Base-by-base conservation (phyloP, 768 basidiomycete species). In the Collybiopsis confluens region DNA sequence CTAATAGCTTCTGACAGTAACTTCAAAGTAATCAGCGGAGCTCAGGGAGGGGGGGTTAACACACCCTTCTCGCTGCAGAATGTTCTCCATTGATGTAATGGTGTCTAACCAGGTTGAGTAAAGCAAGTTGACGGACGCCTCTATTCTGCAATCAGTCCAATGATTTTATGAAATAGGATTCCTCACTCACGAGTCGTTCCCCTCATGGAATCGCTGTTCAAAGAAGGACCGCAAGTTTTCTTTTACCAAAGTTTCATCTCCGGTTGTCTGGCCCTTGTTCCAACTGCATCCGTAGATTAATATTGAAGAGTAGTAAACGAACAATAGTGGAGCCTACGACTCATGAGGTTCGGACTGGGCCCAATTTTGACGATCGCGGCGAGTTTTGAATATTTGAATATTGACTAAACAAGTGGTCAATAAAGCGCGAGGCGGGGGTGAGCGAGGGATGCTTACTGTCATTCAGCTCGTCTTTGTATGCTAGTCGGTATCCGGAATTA, bases 151-250 rank as follows among this genome's bases (percentile, higher is more conserved):
- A n/a, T n/a, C n/a, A n/a, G n/a, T n/a, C n/a, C n/a, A n/a, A n/a
- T n/a, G n/a, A n/a, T n/a, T n/a, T n/a, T n/a, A n/a, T n/a, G n/a
- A n/a, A n/a, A n/a, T n/a, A n/a, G n/a, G n/a, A n/a, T n/a, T n/a
- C n/a, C n/a, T 16, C 7, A 74, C 89, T 60, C 55, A 91, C 90
- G 89, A 92, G 65, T 92, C 90, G 58, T 82, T 85, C 30, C 74
- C 78, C 53, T 87, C 83, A 57, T 91, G 86, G 61, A 93, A 93
- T 62, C 82, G 86, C 56, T 92, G 91, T 64, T 92, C 90, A 59
- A 92, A 93, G 65, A 88, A 93, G 49, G 80, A 72, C 30, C 90
- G 79, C 36, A 93, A 68, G 59, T 82, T 85, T 58, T 90, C 89
- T 2, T 80, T 75, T 0, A 88, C 89, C 8, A 78, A 59, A 42